phyloP scores from a whole-genome alignment of 1,284 basidiomycete genomes.

The Cutaneotrichosporon dermatis region DNA sequence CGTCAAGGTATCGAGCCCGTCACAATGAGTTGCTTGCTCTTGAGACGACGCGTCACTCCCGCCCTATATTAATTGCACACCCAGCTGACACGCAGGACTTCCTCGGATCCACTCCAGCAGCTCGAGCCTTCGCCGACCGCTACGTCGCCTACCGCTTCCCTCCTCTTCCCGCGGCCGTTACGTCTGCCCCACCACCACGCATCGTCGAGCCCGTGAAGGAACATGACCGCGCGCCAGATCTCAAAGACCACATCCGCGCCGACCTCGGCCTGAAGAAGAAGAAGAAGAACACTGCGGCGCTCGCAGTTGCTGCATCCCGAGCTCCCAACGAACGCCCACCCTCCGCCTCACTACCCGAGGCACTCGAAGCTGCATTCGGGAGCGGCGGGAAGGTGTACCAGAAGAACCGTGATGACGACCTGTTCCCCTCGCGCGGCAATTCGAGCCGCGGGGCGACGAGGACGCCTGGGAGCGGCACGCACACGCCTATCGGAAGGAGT shows the following conservation, averaged over 20 bases:
- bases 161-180: slow-evolving; percentile 13
- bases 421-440: slow-evolving; percentile 5
- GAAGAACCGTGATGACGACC: slow-evolving; percentile 26
- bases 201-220: not conserved
- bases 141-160: slow-evolving; percentile 43
- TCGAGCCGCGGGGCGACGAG: slow-evolving; percentile 6
- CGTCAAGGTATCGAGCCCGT: no score
- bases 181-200: not conserved
- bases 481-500: slow-evolving; percentile 2
- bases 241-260: not conserved
- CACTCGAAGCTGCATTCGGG: slow-evolving; percentile 30
- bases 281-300: slow-evolving; percentile 5
- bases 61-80: no score
- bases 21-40: no score
- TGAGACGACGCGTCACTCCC: no score
- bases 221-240: not conserved
- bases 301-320: not conserved
- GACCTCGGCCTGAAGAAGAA: slow-evolving; percentile 2
- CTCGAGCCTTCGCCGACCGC: slow-evolving; percentile 36
- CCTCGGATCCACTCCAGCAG: slow-evolving; percentile 34
- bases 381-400: slow-evolving; percentile 36
- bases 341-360: slow-evolving; percentile 15
- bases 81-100: slow-evolving; percentile 33
- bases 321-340: not conserved
- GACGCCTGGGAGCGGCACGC: slow-evolving; percentile 8